phyloP scores from a whole-genome alignment of 2,329 filamentous ascomycete species.

The Rutstroemia sp. region DNA sequence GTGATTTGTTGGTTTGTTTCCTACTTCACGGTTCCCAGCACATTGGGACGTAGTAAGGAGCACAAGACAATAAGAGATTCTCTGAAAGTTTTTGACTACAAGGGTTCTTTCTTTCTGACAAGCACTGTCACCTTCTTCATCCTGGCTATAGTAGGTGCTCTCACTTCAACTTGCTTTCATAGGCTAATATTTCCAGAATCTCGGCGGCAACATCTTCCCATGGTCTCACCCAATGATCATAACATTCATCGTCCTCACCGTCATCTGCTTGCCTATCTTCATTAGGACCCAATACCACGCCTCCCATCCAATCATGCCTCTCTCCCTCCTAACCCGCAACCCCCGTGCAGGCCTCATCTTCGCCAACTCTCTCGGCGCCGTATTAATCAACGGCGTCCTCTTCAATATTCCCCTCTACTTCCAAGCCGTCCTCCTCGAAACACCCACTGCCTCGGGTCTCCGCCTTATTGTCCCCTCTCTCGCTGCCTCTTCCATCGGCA shows the following conservation, averaged over 20 bases:
- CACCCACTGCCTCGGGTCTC: slow-evolving; percentile 64
- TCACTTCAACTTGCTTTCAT: neutral
- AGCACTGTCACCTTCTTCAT: slow-evolving; percentile 47
- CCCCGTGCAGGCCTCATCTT: slow-evolving; percentile 53
- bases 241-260: slow-evolving; percentile 41
- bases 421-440: slow-evolving; percentile 64
- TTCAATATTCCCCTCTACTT: slow-evolving; percentile 68
- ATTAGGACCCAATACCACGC: slow-evolving; percentile 45
- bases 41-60: slow-evolving; percentile 42
- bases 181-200: slow-evolving; percentile 35
- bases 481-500: slow-evolving; percentile 46
- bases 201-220: slow-evolving; percentile 56
- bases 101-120: slow-evolving; percentile 47
- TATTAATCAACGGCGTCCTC: slow-evolving; percentile 47
- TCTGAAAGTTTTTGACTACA: slow-evolving; percentile 49
- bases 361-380: slow-evolving; percentile 43
- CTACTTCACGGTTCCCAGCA: slow-evolving; percentile 40
- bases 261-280: slow-evolving; percentile 42
- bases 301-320: slow-evolving; percentile 51
- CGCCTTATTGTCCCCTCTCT: slow-evolving; percentile 59
- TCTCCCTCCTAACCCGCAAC: slow-evolving; percentile 40
- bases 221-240: slow-evolving; percentile 56
- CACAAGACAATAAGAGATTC: slow-evolving; percentile 40
- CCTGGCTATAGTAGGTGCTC: slow-evolving; percentile 43
- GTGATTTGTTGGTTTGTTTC: slow-evolving; percentile 40